Base-by-base conservation (phyloP, 2,329 filamentous ascomycete species). In the Aspergillus sp. region DNA sequence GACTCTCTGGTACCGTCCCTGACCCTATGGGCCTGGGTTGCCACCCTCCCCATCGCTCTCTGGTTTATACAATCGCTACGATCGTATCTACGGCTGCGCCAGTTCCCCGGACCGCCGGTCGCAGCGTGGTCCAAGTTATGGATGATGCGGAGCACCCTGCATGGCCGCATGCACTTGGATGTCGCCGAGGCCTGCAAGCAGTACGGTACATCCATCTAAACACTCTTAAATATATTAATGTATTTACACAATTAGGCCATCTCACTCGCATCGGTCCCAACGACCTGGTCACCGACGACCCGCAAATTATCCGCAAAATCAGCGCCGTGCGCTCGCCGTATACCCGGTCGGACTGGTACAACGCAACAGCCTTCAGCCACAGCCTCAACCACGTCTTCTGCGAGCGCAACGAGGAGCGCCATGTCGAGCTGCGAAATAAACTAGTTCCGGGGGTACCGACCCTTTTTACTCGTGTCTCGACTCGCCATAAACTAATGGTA, bases 121-220 rank as follows among this genome's bases (percentile, higher is more conserved):
- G 45, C 26, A 18, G 17, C 18, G 5, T 18, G 7, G 17, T 34
- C 45, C 15, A 48, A 48, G 30, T 15, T 48, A 4, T 48, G 45
- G 45, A 48, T 48, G 45, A 48, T 48, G n/a, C 45, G 30, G 5
- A 48, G 45, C 20, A 48, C 45, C 8, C 24, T 48, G 9, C 24
- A 48, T 34, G 45, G 45, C 45, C 45, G 26, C 15, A 48, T 48
- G 45, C 45, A 48, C n/a, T n/a, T 48, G 26, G 45, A 48, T 8
- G 30, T 48, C 24, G 45, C 45, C 15, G 45, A 48, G 26, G 45
- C 45, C 3, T 48, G 45, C 45, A 48, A 15, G 17, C 32, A 34
- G 30, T 48, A 48, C 13, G 45, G 45, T 48, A 18, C 7, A 26
- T 41, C 15, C 24, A 26, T 26, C 24, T 9, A 9, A 7, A 8